Percentiles rank a stretch among this genome's conserved stretches.
Conservation (phyloP, 177 flowering plant genomes). For the Vitis hybrid region DNA sequence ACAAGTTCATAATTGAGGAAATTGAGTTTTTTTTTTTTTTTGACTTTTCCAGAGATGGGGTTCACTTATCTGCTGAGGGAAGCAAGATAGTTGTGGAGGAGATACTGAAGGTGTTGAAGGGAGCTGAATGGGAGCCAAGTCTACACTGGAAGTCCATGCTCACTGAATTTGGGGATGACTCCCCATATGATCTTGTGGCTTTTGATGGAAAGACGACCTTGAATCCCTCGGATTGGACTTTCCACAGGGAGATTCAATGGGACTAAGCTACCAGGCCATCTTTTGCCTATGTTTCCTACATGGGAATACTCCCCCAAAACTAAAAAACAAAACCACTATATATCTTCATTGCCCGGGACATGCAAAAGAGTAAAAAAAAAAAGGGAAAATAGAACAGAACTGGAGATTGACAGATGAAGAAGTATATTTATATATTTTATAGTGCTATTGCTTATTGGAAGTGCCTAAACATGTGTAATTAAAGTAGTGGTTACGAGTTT, state of each 20-base stretch:
- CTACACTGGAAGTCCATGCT: conserved; percentile 83
- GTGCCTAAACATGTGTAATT: too few relatives aligned
- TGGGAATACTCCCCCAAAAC: not conserved
- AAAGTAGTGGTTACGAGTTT: too few relatives aligned
- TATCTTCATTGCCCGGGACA: too few relatives aligned
- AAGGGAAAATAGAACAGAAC: too few relatives aligned
- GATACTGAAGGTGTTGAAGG: conserved; percentile 70
- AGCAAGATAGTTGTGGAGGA: conserved; percentile 84
- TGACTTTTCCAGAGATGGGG: conserved; percentile 53
- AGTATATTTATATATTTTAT: too few relatives aligned
- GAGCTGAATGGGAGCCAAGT: conserved; percentile 78
- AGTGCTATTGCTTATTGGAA: too few relatives aligned
- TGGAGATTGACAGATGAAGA: too few relatives aligned
- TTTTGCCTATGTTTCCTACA: not conserved
- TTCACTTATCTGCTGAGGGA: conserved; percentile 81
- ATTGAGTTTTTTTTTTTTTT: conserved; percentile 1
- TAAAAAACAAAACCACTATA: too few relatives aligned
- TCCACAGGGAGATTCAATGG: conserved; percentile 68
- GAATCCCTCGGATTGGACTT: conserved; percentile 72
- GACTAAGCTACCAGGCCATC: conserved; percentile 26
- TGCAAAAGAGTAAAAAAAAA: too few relatives aligned
- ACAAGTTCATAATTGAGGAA: not conserved
- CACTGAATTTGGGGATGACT: conserved; percentile 69
- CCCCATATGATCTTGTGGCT: conserved; percentile 63
- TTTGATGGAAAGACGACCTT: conserved; percentile 69